phyloP scores from a whole-genome alignment of 2,329 filamentous ascomycete genomes.

The Stagonosporopsis tanaceti region DNA sequence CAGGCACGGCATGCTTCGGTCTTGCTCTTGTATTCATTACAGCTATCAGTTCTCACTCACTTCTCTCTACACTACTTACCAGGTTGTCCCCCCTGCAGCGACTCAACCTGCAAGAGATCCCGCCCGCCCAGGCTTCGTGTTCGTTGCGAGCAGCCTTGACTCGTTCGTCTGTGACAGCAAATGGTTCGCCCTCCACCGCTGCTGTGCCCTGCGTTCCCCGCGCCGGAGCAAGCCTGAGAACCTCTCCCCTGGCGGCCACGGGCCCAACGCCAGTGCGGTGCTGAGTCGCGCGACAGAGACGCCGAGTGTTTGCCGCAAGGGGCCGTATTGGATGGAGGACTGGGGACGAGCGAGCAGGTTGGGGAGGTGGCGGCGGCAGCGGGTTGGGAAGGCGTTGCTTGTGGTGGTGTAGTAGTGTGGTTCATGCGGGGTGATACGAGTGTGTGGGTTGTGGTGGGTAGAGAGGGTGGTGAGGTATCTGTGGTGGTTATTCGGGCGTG shows the following conservation, averaged over 20 bases:
- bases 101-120: constrained; percentile 6
- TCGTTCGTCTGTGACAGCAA: not conserved
- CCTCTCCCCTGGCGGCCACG: constrained; percentile 6
- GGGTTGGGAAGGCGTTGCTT: not conserved
- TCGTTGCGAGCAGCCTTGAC: constrained; percentile 2
- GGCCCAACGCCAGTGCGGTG: not conserved
- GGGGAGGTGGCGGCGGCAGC: not conserved
- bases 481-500: too few relatives aligned
- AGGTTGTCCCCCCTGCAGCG: constrained; percentile 4
- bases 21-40: constrained; percentile 1
- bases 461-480: too few relatives aligned
- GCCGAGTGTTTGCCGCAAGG: constrained; percentile 2
- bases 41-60: not conserved
- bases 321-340: constrained; percentile 5
- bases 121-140: constrained; percentile 12
- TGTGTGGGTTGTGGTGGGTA: too few relatives aligned
- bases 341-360: constrained; percentile 8
- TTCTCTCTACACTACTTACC: not conserved
- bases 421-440: not conserved
- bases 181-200: not conserved
- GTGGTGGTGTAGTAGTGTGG: not conserved
- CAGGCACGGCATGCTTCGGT: not conserved
- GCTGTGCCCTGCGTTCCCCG: not conserved
- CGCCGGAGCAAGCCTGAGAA: constrained; percentile 12
- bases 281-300: constrained; percentile 1